Evolutionary conservation across 2,329 filamentous ascomycete species (phyloP), one percentile per base, ranked within the genome.

Genomic region (Ophiostoma pallidulum): DNA sequence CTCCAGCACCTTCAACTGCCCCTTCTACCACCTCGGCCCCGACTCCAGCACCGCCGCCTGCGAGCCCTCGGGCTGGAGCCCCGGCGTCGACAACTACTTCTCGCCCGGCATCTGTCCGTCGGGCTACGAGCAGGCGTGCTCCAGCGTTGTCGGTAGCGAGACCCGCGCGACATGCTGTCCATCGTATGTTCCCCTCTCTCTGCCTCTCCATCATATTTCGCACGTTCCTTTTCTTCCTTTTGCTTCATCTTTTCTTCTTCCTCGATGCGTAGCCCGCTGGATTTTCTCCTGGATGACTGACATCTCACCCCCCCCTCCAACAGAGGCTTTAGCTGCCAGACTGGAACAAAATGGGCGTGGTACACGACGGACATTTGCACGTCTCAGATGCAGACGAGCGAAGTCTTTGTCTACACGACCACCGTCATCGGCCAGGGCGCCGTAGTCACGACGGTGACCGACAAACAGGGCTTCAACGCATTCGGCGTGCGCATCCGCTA

Each of bases 131-230:
- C n/a, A 45, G 24, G 51, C 49, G 7, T 45, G 46, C 37, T 31
- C 16, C 5, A 19, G 2, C 18, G 26, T 26, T 9, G n/a, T 13
- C 24, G 29, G 3, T 16, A 16, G 2, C 10, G 43, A 51, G 33
- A 50, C 47, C n/a, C 38, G 8, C 6, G 47, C 47, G 8, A 45
- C 47, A 14, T 53, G 51, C 43, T 51, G 51, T 47, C 51, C 51
- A 2, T 3, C 14, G 47, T 49, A 45, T 1, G 42, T 37, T 3
- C 6, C 16, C 9, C 28, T n/a, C n/a, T 24, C n/a, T 41, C 10
- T 26, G n/a, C n/a, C n/a, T n/a, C n/a, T n/a, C n/a, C n/a, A n/a
- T n/a, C n/a, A 28, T 28, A 28, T 28, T 6, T 28, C 10, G 10
- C 10, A 10, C 18, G 10, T 35, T 43, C 4, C 26, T 16, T 8